Evolutionary conservation across 2,329 filamentous ascomycete genomes (phyloP), one percentile per base, ranked within the genome.

Genomic region (Trichoderma sp.): DNA sequence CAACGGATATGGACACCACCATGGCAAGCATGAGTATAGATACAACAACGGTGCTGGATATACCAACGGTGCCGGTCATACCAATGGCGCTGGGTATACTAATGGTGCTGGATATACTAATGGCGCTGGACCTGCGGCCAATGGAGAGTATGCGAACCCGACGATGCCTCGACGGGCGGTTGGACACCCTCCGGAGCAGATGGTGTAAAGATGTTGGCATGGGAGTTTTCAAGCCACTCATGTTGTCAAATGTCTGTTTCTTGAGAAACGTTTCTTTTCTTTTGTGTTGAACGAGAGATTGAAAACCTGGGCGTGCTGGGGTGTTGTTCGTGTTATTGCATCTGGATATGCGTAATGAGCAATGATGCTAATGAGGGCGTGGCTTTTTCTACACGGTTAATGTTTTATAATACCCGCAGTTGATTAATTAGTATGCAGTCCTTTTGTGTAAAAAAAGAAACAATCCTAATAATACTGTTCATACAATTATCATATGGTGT

Each of bases 91-190:
- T 34, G 50, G 61, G 3, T 34, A 71, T 36, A n/a, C 43, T 7
- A 43, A 64, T n/a, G 61, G 72, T 1, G 71, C 74, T 47, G 50
- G 61, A 12, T 43, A 71, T 20, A 17, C 43, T 8, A 55, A 64
- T 17, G 61, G 72, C 1, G 71, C 74, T 23, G 57, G 75, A 3
- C 73, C 74, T 3, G 71, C 72, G 57, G 63, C 61, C 39, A 50
- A 66, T 11, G 68, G 68, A 3, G 55, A 57, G 28, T 67, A 74
- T 12, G 65, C 50, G 1, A 66, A 62, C 1, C 71, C 72, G 32
- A 66, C 72, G 17, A 71, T 74, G 64, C 73, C 74, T 30, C 70
- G 72, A 8, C 68, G 71, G 47, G 70, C 74, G 0, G 74, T 74
- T 7, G 74, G 74, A 13, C 69, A 71, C 28, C 65, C 66, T 34